Evolutionary conservation across 2,329 filamentous ascomycete genomes (phyloP).

Genomic region (Fusarium secorum): DNA sequence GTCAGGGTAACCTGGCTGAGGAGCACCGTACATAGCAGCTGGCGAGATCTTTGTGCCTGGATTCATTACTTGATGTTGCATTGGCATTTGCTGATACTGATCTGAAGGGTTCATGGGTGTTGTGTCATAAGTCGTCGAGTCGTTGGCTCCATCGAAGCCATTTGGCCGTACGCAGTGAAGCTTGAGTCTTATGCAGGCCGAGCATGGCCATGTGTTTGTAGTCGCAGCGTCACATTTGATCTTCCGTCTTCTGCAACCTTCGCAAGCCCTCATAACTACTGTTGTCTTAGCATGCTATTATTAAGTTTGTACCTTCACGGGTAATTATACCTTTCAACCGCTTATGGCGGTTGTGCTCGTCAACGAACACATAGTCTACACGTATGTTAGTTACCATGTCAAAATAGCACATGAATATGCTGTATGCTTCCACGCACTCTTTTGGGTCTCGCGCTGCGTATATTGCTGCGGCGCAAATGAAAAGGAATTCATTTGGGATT

Average conservation of each 20-base stretch:
- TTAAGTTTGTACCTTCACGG: not conserved
- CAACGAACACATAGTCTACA: slow-evolving; percentile 96
- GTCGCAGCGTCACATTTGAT: slow-evolving; percentile 98
- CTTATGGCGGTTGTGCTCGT: slow-evolving; percentile 98
- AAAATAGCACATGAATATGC: not conserved
- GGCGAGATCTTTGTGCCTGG: slow-evolving; percentile 51
- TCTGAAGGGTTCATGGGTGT: slow-evolving; percentile 44
- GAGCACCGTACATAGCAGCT: slow-evolving; percentile 57
- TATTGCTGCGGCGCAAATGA: slow-evolving; percentile 72
- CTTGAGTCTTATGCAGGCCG: slow-evolving; percentile 90
- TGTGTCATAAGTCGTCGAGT: slow-evolving; percentile 47
- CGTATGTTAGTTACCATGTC: slow-evolving; percentile 26
- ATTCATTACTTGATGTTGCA: slow-evolving; percentile 57
- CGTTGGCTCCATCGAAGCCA: slow-evolving; percentile 65
- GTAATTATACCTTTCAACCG: slow-evolving; percentile 79
- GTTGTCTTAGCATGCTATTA: slow-evolving; percentile 7
- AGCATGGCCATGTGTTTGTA: slow-evolving; percentile 97
- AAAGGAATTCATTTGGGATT: slow-evolving; percentile 71
- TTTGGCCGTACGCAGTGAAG: slow-evolving; percentile 92
- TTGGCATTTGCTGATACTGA: slow-evolving; percentile 59
- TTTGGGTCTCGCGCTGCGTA: slow-evolving; percentile 75
- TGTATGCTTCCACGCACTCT: slow-evolving; percentile 68
- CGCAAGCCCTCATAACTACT: slow-evolving; percentile 93
- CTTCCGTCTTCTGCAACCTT: slow-evolving; percentile 92
- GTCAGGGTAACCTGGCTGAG: slow-evolving; percentile 59